Evolutionary conservation across 192 early-diverging fungal species (phyloP).

Genomic region (Globomyces pollinis-pini): DNA sequence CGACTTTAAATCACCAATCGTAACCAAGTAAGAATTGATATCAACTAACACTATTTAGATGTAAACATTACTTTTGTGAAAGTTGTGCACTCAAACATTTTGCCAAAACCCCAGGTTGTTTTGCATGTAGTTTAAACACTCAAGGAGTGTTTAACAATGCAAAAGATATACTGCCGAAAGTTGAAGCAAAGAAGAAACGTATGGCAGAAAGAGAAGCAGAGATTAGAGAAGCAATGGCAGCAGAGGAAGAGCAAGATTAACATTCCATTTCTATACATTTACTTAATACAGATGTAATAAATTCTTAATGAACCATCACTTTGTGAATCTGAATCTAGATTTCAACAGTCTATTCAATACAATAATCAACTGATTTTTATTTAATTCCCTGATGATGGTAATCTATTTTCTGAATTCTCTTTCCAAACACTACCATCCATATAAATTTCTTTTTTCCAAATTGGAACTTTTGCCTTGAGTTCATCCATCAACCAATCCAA

Average conservation of each 20-base stretch:
- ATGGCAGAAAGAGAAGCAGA: slow-evolving; percentile 42
- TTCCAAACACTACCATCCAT: slow-evolving; percentile 76
- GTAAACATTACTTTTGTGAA: slow-evolving; percentile 96
- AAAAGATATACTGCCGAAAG: slow-evolving; percentile 59
- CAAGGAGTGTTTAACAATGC: slow-evolving; percentile 77
- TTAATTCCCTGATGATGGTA: too few species aligned
- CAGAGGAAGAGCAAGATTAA: slow-evolving; percentile 13
- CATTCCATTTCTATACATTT: too few species aligned
- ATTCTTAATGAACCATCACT: background rate
- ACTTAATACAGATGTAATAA: background rate
- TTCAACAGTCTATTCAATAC: too few species aligned
- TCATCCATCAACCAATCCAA: slow-evolving; percentile 80
- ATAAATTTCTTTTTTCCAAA: slow-evolving; percentile 94
- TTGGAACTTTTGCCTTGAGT: slow-evolving; percentile 76
- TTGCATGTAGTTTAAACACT: slow-evolving; percentile 77
- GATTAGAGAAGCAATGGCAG: slow-evolving; percentile 29
- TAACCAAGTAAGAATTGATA: too few species aligned
- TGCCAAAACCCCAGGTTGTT: slow-evolving; percentile 80
- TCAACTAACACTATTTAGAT: too few species aligned
- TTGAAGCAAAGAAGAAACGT: slow-evolving; percentile 41
- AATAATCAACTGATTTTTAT: too few species aligned
- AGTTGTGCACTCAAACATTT: slow-evolving; percentile 81
- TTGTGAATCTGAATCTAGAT: too few species aligned
- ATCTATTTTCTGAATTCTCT: slow-evolving; percentile 38
- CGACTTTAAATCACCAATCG: slow-evolving; percentile 80